Conservation (phyloP, 2,329 filamentous ascomycete species). For the Epichloe typhina region DNA sequence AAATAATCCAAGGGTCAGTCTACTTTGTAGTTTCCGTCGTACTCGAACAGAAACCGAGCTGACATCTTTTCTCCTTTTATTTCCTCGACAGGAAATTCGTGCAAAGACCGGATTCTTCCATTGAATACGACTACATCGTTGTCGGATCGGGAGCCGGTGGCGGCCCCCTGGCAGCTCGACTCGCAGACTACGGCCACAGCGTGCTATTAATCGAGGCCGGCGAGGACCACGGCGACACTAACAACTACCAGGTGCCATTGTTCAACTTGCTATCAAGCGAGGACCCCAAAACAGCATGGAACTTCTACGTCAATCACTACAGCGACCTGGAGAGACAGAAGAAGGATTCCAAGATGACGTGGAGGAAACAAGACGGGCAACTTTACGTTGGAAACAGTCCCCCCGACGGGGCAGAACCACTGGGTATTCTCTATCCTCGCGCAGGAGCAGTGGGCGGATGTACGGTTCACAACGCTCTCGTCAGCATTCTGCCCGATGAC, state of each 20-base stretch:
- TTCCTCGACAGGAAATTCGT: too few species aligned
- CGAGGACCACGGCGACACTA: conserved; percentile 36
- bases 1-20: neutral
- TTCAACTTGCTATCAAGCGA: neutral
- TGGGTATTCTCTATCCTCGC: conserved; percentile 32
- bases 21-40: too few species aligned
- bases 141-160: conserved; percentile 51
- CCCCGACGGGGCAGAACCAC: neutral
- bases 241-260: conserved; percentile 27
- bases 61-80: too few species aligned
- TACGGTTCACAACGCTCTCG: conserved; percentile 37
- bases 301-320: conserved; percentile 52
- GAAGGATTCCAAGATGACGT: conserved; percentile 45
- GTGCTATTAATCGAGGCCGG: conserved; percentile 49
- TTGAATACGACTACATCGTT: too few species aligned
- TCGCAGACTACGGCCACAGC: conserved; percentile 24
- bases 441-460: conserved; percentile 34
- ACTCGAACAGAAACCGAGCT: too few species aligned
- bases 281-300: conserved; percentile 27
- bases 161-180: conserved; percentile 33
- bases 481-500: too few species aligned
- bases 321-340: conserved; percentile 34
- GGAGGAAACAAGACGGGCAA: conserved; percentile 34
- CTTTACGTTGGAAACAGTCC: conserved; percentile 27
- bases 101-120: too few species aligned